A percentile compares a stretch with the other conserved stretches of the same genome.
These are phyloP conservation scores for Casuarina cunninghamiana DNA, from an alignment of 306 rosid species.

Conservation along the genomic window DNA sequence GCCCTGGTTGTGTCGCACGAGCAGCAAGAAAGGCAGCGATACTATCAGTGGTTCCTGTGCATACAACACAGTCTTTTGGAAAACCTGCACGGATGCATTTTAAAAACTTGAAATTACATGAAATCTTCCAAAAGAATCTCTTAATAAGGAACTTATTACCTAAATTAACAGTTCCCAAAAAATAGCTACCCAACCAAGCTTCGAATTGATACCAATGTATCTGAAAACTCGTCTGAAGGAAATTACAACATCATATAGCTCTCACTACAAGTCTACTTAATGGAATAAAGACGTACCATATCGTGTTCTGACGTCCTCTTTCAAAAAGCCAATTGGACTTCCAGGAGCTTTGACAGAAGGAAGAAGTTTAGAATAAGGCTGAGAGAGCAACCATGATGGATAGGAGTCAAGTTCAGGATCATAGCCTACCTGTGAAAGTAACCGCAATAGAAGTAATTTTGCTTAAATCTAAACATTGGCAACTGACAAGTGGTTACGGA, in stretches of 20 bases:
- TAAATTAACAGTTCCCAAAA: background rate
- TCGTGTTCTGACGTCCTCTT: constrained; percentile 52
- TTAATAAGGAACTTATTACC: background rate
- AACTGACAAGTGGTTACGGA: background rate
- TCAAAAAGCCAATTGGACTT: constrained; percentile 65
- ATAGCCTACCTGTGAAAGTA: constrained; percentile 76
- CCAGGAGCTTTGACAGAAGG: constrained; percentile 88
- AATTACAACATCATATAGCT: background rate
- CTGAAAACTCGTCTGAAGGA: background rate
- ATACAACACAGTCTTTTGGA: constrained; percentile 66
- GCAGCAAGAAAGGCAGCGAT: constrained; percentile 97
- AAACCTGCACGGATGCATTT: constrained; percentile 56
- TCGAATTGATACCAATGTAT: background rate
- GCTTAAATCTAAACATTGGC: background rate
- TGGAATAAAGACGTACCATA: constrained; percentile 45
- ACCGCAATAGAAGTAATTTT: background rate
- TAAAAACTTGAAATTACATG: background rate
- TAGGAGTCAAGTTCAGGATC: constrained; percentile 88
- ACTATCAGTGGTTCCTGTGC: constrained; percentile 94
- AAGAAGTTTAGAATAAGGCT: constrained; percentile 68
- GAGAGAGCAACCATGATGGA: constrained; percentile 79
- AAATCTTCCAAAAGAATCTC: background rate
- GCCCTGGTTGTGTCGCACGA: constrained; percentile 75
- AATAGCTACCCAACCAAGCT: background rate
- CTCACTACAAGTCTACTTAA: background rate